Base-by-base conservation (phyloP, 1,284 basidiomycete genomes). In the Ganoderma lucidum region DNA sequence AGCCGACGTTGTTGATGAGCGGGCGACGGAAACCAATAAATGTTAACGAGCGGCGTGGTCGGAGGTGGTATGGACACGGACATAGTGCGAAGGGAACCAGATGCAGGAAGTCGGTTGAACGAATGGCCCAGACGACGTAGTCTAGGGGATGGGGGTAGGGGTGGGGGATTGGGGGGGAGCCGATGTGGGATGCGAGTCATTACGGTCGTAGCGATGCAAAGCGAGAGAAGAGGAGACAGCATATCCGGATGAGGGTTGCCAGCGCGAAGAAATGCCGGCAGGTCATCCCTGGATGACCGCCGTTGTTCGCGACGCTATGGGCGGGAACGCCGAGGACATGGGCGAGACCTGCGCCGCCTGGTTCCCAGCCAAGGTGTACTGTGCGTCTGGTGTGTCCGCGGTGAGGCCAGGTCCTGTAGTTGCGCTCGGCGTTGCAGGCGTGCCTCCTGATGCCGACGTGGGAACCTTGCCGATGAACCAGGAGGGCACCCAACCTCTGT, bases 401-500 rank as follows among this genome's bases (percentile, higher is more conserved):
- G 74, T 74, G 59, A 78, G 73, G 32, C 71, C 71, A 56, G 76
- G 70, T n/a, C 75, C 75, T 14, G 74, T 74, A 60, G 73, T 80
- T 66, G 85, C 84, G 72, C 81, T 88, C 35, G 91, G 90, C 15
- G 90, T 91, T 10, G 85, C 80, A 48, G 90, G 89, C 3, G 83
- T 83, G 32, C 84, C 85, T 3, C 83, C 82, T 6, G 84, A 78
- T 32, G 83, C 82, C 6, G 84, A 78, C 30, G 85, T 79, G 3
- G 87, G 83, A 14, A 90, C 88, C 77, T 92, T 93, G 44, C 91
- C 91, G 70, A 93, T 92, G 76, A 91, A 93, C 91, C 91, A 93
- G 42, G 91, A 93, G 85, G 95, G 95, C 37, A 96, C 94, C 96
- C 96, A 97, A 51, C 96, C 96, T 70, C 96, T 88, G 79, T 95